Conservation (phyloP, 2,329 filamentous ascomycete genomes). For the Diaporthe longicolla region DNA sequence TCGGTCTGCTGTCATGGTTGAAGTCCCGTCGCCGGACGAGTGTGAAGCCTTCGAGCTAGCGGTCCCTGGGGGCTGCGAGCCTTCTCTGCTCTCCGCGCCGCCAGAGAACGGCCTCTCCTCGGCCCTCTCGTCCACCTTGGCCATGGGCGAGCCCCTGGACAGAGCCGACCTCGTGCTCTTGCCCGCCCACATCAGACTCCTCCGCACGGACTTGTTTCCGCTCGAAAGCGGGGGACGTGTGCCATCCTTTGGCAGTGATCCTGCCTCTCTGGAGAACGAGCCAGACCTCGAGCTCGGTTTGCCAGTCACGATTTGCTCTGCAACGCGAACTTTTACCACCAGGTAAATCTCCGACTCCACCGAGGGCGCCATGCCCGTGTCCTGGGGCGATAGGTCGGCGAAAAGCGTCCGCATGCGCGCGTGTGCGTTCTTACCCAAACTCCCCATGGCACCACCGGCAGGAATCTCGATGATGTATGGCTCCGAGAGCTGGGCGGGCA, state of each 20-base stretch:
- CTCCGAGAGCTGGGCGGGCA: conserved; percentile 81
- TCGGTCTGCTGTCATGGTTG: conserved; percentile 70
- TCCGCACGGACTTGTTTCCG: conserved; percentile 68
- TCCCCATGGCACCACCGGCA: conserved; percentile 78
- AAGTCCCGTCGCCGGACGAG: conserved; percentile 52
- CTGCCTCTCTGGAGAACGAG: conserved; percentile 54
- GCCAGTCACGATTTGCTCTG: conserved; percentile 62
- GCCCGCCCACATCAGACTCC: conserved; percentile 79
- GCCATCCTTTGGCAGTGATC: conserved; percentile 58
- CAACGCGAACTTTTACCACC: conserved; percentile 82
- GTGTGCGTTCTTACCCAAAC: conserved; percentile 74
- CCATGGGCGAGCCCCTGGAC: conserved; percentile 65
- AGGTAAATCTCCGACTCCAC: conserved; percentile 83
- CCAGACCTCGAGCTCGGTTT: conserved; percentile 69
- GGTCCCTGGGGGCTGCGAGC: conserved; percentile 65
- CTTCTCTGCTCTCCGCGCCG: conserved; percentile 61
- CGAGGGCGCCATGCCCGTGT: conserved; percentile 74
- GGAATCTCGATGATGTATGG: conserved; percentile 85
- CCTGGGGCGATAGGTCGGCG: conserved; percentile 84
- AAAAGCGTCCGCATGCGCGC: conserved; percentile 87
- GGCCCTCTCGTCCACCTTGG: conserved; percentile 70
- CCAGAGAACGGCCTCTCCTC: conserved; percentile 56
- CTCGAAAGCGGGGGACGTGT: conserved; percentile 63
- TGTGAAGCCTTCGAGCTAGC: conserved; percentile 65
- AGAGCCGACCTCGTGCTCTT: conserved; percentile 69